Base-by-base conservation (phyloP, 2,329 filamentous ascomycete genomes). In the Fusarium penzigii region DNA sequence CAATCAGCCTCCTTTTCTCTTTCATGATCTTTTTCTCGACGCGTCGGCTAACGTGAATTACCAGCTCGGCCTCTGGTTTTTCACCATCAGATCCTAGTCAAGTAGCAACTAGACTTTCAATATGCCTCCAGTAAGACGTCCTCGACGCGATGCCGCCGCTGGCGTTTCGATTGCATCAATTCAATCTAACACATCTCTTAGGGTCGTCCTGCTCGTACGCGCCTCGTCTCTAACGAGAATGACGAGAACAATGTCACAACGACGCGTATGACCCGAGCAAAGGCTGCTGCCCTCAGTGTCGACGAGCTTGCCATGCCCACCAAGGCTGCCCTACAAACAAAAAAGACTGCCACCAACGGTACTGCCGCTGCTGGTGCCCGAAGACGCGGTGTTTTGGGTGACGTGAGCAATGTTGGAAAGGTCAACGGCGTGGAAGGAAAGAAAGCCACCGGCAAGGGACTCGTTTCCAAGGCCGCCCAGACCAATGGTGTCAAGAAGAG, bases 321-420 rank as follows among this genome's bases (percentile, higher is more conserved):
- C 48, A 84, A 84, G 68, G 87, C 87, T 66, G 78, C 84, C 29
- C 73, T 90, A 46, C 87, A 89, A 72, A 79, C 85, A 45, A 92
- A 92, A 76, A 90, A 87, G 72, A 75, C 85, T 14, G 74, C 79
- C 29, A 71, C 76, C 44, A 78, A 74, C 61, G 70, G 72, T 51
- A 75, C 77, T 46, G 72, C 78, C 65, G 72, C 79, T 44, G 79
- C 78, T 55, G 68, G 65, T 44, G 71, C 72, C 51, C 83, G 88
- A 68, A 94, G 89, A 77, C 90, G 94, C 68, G 84, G 88, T 65
- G 92, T 90, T 44, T 82, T 99, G 38, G 92, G 90, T 52, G 94
- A 99, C 77, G 89, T 97, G 64, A 97, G 92, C 83, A 99, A 99
- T 76, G 88, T 96, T 58, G 85, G 85, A 65, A 97, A 97, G 73